Percentiles rank a stretch among this genome's conserved stretches.
Evolutionary conservation across 2,329 filamentous ascomycete genomes (phyloP).

Genomic region (Colletotrichum sp.): DNA sequence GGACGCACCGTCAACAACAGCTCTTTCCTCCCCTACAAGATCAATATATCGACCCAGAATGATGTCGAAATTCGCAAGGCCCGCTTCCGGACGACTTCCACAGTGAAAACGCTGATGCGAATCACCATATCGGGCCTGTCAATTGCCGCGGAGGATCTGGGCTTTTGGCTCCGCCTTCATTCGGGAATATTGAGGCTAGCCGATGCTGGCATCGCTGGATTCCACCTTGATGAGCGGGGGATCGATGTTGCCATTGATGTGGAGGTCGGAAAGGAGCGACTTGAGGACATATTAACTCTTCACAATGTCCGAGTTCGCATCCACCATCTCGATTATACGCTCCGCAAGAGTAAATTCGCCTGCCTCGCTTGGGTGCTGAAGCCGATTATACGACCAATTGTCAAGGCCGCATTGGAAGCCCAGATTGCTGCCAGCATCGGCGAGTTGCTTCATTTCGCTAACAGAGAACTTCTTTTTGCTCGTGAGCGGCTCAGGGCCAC

Average conservation of each 20-base stretch:
- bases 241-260: conserved; percentile 87
- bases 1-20: conserved; percentile 83
- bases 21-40: conserved; percentile 86
- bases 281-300: conserved; percentile 84
- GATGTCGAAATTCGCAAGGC: conserved; percentile 86
- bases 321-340: conserved; percentile 83
- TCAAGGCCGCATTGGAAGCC: conserved; percentile 80
- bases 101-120: conserved; percentile 73
- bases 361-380: conserved; percentile 84
- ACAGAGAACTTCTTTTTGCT: conserved; percentile 86
- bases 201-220: conserved; percentile 85
- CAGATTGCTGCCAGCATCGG: conserved; percentile 77
- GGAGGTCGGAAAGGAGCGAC: conserved; percentile 76
- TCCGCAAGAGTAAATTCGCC: conserved; percentile 77
- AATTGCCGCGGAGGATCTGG: conserved; percentile 83
- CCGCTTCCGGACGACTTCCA: conserved; percentile 69
- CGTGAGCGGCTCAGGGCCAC: conserved; percentile 86
- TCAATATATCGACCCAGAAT: conserved; percentile 84
- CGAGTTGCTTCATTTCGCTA: conserved; percentile 73
- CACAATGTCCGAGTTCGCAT: conserved; percentile 79
- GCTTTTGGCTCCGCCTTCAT: conserved; percentile 87
- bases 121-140: conserved; percentile 85
- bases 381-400: conserved; percentile 79
- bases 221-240: conserved; percentile 84
- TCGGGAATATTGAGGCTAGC: conserved; percentile 75